Base-by-base conservation (phyloP, 202 grass and related monocot genomes). In the Carex sylvatica region DNA sequence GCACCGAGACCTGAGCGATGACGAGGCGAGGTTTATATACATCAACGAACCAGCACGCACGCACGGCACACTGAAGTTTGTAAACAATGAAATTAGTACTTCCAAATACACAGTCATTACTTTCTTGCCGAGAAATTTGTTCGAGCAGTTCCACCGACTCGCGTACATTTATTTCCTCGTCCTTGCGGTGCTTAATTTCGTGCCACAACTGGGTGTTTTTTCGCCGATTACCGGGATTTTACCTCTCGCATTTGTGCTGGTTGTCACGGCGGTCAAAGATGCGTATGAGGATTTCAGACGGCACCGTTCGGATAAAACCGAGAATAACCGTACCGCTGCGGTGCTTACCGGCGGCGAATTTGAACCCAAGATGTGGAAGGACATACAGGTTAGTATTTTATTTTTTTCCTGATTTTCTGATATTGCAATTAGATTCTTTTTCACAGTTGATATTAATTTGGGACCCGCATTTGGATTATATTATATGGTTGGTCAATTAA, bases 211-310 rank as follows among this genome's bases (percentile, higher is more conserved):
- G 2, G 87, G 86, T 40, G 96, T 98, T 3, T 83, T 95, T 31
- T 3, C 87, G 15, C 93, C 90, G 3, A 56, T 42, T 4, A 89
- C 82, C 1, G 87, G 86, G 68, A 38, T 92, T 3, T 87, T 98
- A 56, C 96, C 92, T 24, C 86, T 98, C 16, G 86, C 86, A 11
- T 83, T 94, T 81, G 94, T 97, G 40, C 83, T 97, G 49, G 55
- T 66, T 76, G 90, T 97, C 1, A 94, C 92, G 30, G 94, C 94
- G 0, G 78, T 94, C 0, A 97, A 97, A 89, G 92, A 97, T 82
- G 94, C 85, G 24, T 97, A 97, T 89, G 94, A 97, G 87, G 94
- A 97, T 91, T 97, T 85, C 87, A 8, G 90, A 61, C 91, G 94
- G 0, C 94, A 97, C 92, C 83, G 86, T 15, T 92, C 94, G 1